Base-by-base conservation (phyloP, 768 basidiomycete genomes). In the Lactarius pseudohatsudake region DNA sequence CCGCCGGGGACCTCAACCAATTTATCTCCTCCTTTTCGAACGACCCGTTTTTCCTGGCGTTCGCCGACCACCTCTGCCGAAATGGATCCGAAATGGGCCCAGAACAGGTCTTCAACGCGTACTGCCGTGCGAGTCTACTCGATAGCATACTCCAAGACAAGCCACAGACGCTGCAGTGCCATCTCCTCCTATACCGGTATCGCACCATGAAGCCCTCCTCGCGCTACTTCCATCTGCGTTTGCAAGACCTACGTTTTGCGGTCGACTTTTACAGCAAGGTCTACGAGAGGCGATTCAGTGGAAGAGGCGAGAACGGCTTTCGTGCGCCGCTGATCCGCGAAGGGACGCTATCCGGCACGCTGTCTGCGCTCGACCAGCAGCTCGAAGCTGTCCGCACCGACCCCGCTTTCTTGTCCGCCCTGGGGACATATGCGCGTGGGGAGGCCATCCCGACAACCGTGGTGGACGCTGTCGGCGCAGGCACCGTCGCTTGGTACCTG, bases 71-170 rank as follows among this genome's bases (percentile, higher is more conserved):
- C 68, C 82, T 94, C 68, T 87, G 88, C 57, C 82, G 88, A 9
- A 84, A 80, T 22, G 83, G 84, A 57, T 85, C 82, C 4, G 84
- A 83, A 66, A 85, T 85, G 13, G 79, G 81, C 4, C 79, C 81
- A 32, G 90, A 91, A 71, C 81, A 80, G 54, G 74, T 86, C 11
- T 87, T 92, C 74, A 84, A 86, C 65, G 81, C 81, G 11, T 94
- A 90, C 70, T 88, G 90, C 70, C 87, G 90, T 70, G 90, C 91
- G 0, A 82, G 84, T 34, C 76, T 94, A 15, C 81, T 95, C 53
- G 96, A 98, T 74, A 90, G 91, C 76, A 89, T 98, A 59, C 79
- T 94, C n/a, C 88, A 92, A 74, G 95, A 96, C 77, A 97, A 96
- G 74, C 86, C 90, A 15, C 84, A 86, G 65, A 87, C 90, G 0